Evolutionary conservation across 2,329 filamentous ascomycete species (phyloP), one percentile per base, ranked within the genome.

Genomic region (Nigrospora osmanthi): DNA sequence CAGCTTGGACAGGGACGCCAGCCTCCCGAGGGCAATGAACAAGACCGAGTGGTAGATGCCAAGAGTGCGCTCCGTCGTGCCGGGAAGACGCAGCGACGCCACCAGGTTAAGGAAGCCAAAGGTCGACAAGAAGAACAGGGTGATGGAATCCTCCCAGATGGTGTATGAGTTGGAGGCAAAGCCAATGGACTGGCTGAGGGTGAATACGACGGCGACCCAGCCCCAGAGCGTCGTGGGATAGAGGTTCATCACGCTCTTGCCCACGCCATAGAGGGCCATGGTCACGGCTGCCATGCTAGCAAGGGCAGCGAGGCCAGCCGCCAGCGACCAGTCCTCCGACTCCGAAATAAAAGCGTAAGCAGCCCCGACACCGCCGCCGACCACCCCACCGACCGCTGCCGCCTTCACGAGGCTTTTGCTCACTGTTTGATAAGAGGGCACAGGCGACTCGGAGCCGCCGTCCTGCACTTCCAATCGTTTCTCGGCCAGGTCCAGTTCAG

Each of bases 141-240:
- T 75, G 45, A 96, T 96, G 13, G 89, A 87, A 58, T 98, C 93
- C 68, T 98, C 93, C 90, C 93, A 98, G 53, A 98, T 95, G 0
- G 91, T 97, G 66, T 90, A 98, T 0, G 93, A 98, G 66, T 98
- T 98, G 4, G 93, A 93, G 0, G 91, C 91, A 62, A 97, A 98
- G 9, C 93, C 91, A 42, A 87, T 71, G n/a, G 89, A 94, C 58
- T 95, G 88, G 49, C 85, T 81, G n/a, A 89, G 63, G 0, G 89
- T 89, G 54, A 95, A 89, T 13, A 90, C 62, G 23, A 88, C 71
- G 6, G 88, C 83, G 47, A 95, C 70, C 83, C 87, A 91, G n/a
- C 89, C 85, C 90, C 91, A 98, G 44, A 90, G 68, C 0, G 80
- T 85, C n/a, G 67, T 78, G 0, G 89, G 90, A 11, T 89, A 54